Evolutionary conservation across 768 basidiomycete species (phyloP).

Genomic region (Agrocybe praecox): DNA sequence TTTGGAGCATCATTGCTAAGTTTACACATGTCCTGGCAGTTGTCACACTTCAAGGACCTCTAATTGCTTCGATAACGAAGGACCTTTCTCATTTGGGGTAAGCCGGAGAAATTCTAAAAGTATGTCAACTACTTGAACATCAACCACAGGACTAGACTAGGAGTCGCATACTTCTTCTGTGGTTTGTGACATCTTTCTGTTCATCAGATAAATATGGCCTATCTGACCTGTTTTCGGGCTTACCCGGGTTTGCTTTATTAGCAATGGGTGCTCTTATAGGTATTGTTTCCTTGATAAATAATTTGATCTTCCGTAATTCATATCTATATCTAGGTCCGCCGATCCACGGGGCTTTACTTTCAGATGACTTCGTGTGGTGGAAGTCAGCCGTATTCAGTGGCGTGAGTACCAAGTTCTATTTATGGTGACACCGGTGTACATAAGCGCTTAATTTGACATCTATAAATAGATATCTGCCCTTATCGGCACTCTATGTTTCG

Average conservation of each 20-base stretch:
- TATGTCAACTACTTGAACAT: not conserved
- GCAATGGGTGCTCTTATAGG: not conserved
- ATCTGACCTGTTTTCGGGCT: not conserved
- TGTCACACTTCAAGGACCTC: slow-evolving; percentile 2
- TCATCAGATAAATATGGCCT: not conserved
- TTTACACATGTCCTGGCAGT: not conserved
- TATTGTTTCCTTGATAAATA: not conserved
- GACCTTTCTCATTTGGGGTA: slow-evolving; percentile 3
- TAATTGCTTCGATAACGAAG: slow-evolving; percentile 2
- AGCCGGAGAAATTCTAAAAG: not conserved
- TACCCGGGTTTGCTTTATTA: not conserved
- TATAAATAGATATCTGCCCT: not conserved
- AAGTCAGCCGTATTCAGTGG: not conserved
- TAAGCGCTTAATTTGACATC: not conserved
- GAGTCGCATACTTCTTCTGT: not conserved
- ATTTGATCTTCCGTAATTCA: not conserved
- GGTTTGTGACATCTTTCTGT: not conserved
- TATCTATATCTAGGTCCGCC: not conserved
- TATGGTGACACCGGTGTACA: not conserved
- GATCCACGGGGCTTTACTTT: not conserved
- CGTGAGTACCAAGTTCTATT: not conserved
- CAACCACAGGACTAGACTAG: not conserved
- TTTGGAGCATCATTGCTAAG: not conserved
- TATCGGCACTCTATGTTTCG: not conserved
- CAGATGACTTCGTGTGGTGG: not conserved